These are phyloP conservation scores for Botrytis deweyae DNA, from an alignment of 2,329 filamentous ascomycete genomes.

Conservation along the genomic window DNA sequence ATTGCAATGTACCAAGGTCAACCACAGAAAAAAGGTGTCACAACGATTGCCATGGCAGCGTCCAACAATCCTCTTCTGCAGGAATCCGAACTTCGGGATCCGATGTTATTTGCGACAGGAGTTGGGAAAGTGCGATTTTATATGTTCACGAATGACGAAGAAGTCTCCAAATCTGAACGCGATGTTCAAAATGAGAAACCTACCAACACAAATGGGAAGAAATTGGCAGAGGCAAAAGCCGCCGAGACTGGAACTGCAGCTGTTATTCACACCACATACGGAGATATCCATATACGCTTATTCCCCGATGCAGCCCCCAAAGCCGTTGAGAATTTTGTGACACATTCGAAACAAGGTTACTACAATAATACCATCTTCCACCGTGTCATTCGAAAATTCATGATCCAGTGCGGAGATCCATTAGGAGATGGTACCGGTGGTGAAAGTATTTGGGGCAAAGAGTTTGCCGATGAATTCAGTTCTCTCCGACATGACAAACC, in stretches of 20 bases:
- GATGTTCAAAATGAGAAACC: conserved; percentile 97
- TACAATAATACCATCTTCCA: conserved; percentile 99
- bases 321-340: conserved; percentile 96
- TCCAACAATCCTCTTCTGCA: conserved; percentile 89
- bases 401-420: conserved; percentile 89
- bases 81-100: conserved; percentile 86
- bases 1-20: conserved; percentile 90
- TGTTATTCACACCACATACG: conserved; percentile 86
- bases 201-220: conserved; percentile 57
- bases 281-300: conserved; percentile 89
- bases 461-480: conserved; percentile 93
- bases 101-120: conserved; percentile 81
- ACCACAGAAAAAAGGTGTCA: conserved; percentile 88
- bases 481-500: conserved; percentile 90
- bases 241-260: conserved; percentile 76
- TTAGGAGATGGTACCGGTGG: conserved; percentile 86
- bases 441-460: conserved; percentile 87
- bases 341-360: conserved; percentile 83
- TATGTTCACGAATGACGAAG: conserved; percentile 92
- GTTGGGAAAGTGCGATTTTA: conserved; percentile 91
- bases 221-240: conserved; percentile 57
- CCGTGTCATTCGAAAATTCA: conserved; percentile 95
- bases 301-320: conserved; percentile 93
- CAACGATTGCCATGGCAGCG: conserved; percentile 96
- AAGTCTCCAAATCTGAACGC: conserved; percentile 77